phyloP scores from a whole-genome alignment of 2,329 filamentous ascomycete species.

The Grosmannia penicillata region DNA sequence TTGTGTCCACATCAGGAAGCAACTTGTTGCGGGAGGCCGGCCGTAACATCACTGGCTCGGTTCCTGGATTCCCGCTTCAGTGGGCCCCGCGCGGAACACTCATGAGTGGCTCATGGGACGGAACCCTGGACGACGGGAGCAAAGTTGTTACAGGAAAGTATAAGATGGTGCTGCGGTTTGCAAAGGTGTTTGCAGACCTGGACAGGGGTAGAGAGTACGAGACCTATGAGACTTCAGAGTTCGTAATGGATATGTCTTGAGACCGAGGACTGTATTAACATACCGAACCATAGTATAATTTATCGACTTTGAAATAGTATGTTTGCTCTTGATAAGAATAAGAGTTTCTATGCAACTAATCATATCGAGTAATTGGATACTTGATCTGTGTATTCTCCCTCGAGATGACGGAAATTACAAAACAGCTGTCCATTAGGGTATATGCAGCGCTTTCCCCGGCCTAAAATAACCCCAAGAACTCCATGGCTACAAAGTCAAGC shows the following conservation, averaged over 20 bases:
- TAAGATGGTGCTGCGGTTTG: not conserved
- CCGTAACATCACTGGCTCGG: not conserved
- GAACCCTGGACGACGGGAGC: not conserved
- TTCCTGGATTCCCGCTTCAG: not conserved
- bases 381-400: too few relatives aligned
- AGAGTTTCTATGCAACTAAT: too few relatives aligned
- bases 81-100: not conserved
- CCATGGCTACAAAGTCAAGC: too few relatives aligned
- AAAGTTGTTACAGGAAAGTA: not conserved
- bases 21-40: not conserved
- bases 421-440: too few relatives aligned
- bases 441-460: too few relatives aligned
- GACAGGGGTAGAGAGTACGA: not conserved
- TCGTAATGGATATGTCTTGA: slow-evolving; percentile 1
- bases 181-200: not conserved
- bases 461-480: too few relatives aligned
- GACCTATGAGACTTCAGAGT: not conserved
- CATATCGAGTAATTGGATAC: too few relatives aligned
- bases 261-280: too few relatives aligned
- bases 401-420: too few relatives aligned
- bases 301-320: too few relatives aligned
- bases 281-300: too few relatives aligned
- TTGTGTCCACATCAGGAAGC: not conserved
- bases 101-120: not conserved
- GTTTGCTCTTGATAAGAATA: too few relatives aligned